phyloP scores from a whole-genome alignment of 164 flowering plant genomes.

The Vitis vinifera region ASM3070453v1 NC_081818.1:3516501-3517000 shows the following conservation, averaged over 20 bases:
- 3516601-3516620: no score
- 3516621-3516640: no score
- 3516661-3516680: background rate
- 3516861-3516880: background rate
- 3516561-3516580: no score
- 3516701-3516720: background rate
- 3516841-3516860: background rate
- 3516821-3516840: constrained; percentile 45
- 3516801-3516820: constrained; percentile 77
- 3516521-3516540: no score
- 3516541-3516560: no score
- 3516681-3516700: background rate
- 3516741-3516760: constrained; percentile 66
- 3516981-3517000: background rate
- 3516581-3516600: no score
- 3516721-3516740: background rate
- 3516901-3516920: no score
- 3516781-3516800: constrained; percentile 79
- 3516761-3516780: constrained; percentile 70
- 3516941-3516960: no score
- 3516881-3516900: background rate
- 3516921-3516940: no score
- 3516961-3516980: no score
- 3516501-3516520: no score
- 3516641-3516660: no score